Evolutionary conservation across 1,284 basidiomycete genomes (phyloP), one percentile per base, ranked within the genome.

Genomic region (Coniferiporia weirii): DNA sequence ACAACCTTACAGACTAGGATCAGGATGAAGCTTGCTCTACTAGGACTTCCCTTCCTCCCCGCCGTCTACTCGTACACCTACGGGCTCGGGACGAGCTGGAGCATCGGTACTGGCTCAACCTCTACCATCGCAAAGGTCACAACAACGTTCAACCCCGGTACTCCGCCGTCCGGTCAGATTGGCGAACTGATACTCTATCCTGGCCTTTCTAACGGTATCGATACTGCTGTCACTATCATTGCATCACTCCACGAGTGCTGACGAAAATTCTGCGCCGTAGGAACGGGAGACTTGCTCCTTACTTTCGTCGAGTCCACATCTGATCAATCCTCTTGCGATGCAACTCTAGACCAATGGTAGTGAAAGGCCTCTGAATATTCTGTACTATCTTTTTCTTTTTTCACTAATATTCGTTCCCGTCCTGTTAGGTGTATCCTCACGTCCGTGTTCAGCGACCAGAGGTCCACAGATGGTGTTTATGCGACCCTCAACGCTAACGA

Each of bases 271-370:
- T 9, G 8, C 22, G 12, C 27, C 8, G 3, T 22, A 61, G 60
- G 60, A 6, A 61, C 60, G 13, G 60, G 60, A 40, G 60, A 61
- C 44, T 40, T 61, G 20, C 52, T 61, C 1, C 43, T 43, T 38
- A 54, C 56, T 13, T 50, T 52, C 13, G 27, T 61, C 20, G 60
- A 61, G 40, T 45, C 44, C 9, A 58, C 56, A 56, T 12, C 20
- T n/a, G 46, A 61, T 46, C 60, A 61, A 38, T 40, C 60, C 0
- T 61, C 51, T 46, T 61, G 60, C 38, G 60, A 52, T 15, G 60
- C 19, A 17, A 59, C 36, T 17, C 13, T 47, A 15, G 22, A 27
- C 17, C 60, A 61, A 58, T 61, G 60, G 60, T 58, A 27, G 27
- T 27, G 27, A 5, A 54, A 7, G 49, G 17, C 12, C 1, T 10